Base-by-base conservation (phyloP, 1,284 basidiomycete genomes). In the Ganoderma lucidum region DNA sequence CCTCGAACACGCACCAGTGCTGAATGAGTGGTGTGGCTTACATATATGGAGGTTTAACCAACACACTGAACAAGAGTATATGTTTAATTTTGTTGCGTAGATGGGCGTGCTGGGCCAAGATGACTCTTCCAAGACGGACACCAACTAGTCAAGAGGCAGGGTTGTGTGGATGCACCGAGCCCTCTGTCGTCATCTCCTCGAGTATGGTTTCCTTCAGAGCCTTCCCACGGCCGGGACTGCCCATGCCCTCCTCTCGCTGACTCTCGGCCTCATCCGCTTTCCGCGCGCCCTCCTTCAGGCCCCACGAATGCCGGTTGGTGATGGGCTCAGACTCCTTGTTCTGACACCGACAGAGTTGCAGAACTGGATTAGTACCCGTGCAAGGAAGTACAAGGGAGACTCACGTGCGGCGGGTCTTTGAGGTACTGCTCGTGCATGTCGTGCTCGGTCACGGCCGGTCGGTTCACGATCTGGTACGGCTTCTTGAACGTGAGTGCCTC, bases 341-440 rank as follows among this genome's bases (percentile, higher is more conserved):
- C 72, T 74, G 65, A 8, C 35, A 32, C 9, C n/a, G 19, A 35
- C 35, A 35, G 4, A 8, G 10, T 6, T 15, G 17, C 59, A 39
- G 17, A 17, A 9, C n/a, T 12, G 28, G 39, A 42, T 14, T 6
- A 63, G 28, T 10, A 28, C 15, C 14, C 6, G 30, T 10, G 60
- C 14, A 42, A 28, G 35, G 4, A 30, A 6, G 3, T 10, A n/a
- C n/a, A 9, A 30, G 15, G 14, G 19, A 6, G 2, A 74, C 76
- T 73, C 61, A 78, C 78, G 55, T 77, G 70, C 35, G 81, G 82
- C 41, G 81, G 78, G 56, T 79, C 62, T 51, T 70, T 74, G 60
- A 80, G 63, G 62, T 77, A 80, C 62, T 83, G 76, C 32, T 81
- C 79, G 69, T 82, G 75, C 51, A 81, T 78, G 67, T 81, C 74